These are phyloP conservation scores for Piper betle DNA, from an alignment of 164 flowering plant genomes.

Conservation along the genomic window DNA sequence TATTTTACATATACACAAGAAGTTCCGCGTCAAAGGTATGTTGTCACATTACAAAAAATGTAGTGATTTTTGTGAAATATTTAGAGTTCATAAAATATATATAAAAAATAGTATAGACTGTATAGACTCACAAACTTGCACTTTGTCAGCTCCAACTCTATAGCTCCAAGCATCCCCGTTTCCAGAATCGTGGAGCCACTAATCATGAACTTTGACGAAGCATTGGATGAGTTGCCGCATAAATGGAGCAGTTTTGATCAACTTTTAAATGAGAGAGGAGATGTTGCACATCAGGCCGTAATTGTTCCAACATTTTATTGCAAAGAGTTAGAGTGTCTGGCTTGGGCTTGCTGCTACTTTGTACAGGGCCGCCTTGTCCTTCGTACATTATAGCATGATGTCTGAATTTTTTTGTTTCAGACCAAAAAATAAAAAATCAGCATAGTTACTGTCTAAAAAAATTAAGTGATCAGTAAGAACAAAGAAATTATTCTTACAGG, in stretches of 20 bases:
- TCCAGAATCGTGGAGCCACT: not conserved
- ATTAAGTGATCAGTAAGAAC: not conserved
- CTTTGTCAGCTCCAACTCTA: too few species aligned
- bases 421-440: not conserved
- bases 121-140: too few species aligned
- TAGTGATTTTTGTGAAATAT: too few species aligned
- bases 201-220: slow-evolving; percentile 33
- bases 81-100: too few species aligned
- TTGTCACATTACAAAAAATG: too few species aligned
- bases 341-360: slow-evolving; percentile 70
- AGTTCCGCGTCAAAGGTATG: too few species aligned
- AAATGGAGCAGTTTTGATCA: slow-evolving; percentile 65
- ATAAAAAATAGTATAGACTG: too few species aligned
- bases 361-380: slow-evolving; percentile 97
- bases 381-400: slow-evolving; percentile 88
- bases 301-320: slow-evolving; percentile 50
- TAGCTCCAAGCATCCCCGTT: not conserved
- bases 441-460: not conserved
- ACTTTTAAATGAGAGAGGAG: slow-evolving; percentile 78
- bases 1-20: too few species aligned
- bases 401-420: slow-evolving; percentile 21
- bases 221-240: slow-evolving; percentile 82
- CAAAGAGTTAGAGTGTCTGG: slow-evolving; percentile 56
- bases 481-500: slow-evolving; percentile 44
- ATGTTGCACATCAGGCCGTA: slow-evolving; percentile 83